Evolutionary conservation across 1,284 basidiomycete species (phyloP).

Genomic region (Cryptococcus sp.): DNA sequence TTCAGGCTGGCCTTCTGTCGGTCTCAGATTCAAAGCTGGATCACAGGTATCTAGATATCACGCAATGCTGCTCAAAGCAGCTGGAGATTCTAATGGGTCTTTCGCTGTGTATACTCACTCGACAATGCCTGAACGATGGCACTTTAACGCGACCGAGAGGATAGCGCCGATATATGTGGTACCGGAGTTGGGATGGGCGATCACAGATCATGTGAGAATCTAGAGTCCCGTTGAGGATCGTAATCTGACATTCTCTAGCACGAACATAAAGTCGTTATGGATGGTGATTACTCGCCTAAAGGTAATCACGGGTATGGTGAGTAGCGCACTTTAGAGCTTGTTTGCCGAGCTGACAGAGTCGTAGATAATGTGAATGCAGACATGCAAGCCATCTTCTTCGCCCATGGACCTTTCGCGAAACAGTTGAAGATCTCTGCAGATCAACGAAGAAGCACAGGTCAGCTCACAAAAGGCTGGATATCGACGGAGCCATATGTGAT

Average conservation of each 20-base stretch:
- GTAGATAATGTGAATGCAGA: constrained; percentile 70
- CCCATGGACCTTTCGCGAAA: constrained; percentile 75
- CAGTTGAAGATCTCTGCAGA: constrained; percentile 56
- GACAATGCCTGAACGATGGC: constrained; percentile 74
- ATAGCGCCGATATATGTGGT: constrained; percentile 85
- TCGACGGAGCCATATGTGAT: constrained; percentile 64
- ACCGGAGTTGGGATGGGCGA: constrained; percentile 68
- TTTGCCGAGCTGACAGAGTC: constrained; percentile 24
- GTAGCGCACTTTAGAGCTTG: constrained; percentile 31
- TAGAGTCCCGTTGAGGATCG: background rate
- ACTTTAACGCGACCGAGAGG: constrained; percentile 64
- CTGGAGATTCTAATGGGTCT: constrained; percentile 53
- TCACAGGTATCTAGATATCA: constrained; percentile 59
- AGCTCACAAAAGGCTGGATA: constrained; percentile 14
- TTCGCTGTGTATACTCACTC: constrained; percentile 74
- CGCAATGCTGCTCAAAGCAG: constrained; percentile 54
- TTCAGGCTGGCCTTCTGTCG: constrained; percentile 75
- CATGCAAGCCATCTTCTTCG: constrained; percentile 87
- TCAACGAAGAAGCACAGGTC: background rate
- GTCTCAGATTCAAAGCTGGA: constrained; percentile 64
- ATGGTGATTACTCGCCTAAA: constrained; percentile 60
- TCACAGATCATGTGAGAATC: constrained; percentile 52
- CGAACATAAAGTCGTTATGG: constrained; percentile 48
- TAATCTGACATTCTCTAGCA: constrained; percentile 13
- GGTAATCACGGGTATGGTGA: constrained; percentile 55